These are phyloP conservation scores for Corchorus olitorius DNA, from an alignment of 345 rosid species.

Conservation along the genomic window DNA sequence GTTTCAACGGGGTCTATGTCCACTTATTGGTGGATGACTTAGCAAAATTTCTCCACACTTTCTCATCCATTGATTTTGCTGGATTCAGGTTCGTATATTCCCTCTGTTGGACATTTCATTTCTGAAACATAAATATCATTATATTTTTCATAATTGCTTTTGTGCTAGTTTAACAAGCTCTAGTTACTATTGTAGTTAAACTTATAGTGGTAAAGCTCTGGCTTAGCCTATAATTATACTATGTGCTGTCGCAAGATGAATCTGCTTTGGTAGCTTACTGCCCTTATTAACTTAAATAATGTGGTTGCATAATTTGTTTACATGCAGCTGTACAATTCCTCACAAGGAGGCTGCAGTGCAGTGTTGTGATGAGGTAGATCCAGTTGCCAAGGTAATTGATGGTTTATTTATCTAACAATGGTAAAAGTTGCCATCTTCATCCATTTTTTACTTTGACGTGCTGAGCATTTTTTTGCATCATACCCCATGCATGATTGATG, in stretches of 20 bases:
- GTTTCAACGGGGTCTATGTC: constrained; percentile 72
- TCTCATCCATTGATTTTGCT: constrained; percentile 80
- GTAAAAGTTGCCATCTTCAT: constrained; percentile 4
- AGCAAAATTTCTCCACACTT: constrained; percentile 67
- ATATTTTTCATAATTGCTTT: neutral
- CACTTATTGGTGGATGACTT: constrained; percentile 84
- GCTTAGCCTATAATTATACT: too few relatives aligned
- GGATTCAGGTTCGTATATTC: constrained; percentile 73
- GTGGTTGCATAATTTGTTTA: constrained; percentile 7
- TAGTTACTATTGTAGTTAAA: too few relatives aligned
- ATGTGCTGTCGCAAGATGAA: neutral
- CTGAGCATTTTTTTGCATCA: constrained; percentile 1
- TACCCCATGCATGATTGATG: constrained; percentile 20
- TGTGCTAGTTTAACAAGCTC: too few relatives aligned
- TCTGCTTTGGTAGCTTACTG: neutral
- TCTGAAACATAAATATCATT: neutral
- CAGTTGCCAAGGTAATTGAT: constrained; percentile 75
- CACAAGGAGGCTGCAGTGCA: constrained; percentile 85
- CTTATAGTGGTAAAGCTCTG: too few relatives aligned
- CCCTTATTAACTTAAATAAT: neutral
- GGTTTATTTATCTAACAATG: constrained; percentile 8
- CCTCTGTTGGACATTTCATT: constrained; percentile 13
- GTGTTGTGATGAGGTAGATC: constrained; percentile 87
- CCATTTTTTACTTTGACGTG: neutral
- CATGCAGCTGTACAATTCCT: constrained; percentile 84